These are phyloP conservation scores for Cercospora janseana DNA, from an alignment of 2,329 filamentous ascomycete genomes.

Conservation along the genomic window DNA sequence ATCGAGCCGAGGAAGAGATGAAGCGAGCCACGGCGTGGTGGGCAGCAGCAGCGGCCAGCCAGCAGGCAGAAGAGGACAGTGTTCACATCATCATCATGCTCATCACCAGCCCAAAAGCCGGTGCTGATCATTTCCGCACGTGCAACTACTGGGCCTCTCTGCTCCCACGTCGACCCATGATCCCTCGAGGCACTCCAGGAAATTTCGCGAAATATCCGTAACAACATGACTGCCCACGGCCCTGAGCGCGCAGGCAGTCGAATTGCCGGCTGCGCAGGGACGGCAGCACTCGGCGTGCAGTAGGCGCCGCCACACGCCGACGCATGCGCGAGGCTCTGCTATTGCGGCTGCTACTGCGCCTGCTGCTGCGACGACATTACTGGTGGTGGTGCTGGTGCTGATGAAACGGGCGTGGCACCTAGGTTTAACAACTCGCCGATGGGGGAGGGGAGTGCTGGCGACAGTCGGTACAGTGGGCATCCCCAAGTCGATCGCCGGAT, in stretches of 20 bases:
- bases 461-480: conserved; percentile 2
- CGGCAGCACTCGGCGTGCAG: neutral
- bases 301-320: neutral
- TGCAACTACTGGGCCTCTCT: conserved; percentile 16
- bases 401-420: conserved; percentile 16
- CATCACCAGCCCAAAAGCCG: no score
- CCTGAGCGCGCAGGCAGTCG: neutral
- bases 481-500: conserved; percentile 18
- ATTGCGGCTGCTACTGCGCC: no score
- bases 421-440: neutral
- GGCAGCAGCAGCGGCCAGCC: conserved; percentile 26
- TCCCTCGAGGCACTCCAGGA: conserved; percentile 23
- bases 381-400: neutral
- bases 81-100: no score
- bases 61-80: neutral
- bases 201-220: conserved; percentile 25
- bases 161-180: conserved; percentile 20
- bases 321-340: conserved; percentile 1
- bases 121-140: conserved; percentile 28
- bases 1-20: conserved; percentile 6
- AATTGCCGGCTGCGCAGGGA: no score
- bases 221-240: conserved; percentile 14
- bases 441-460: neutral
- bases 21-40: no score
- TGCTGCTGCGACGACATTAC: no score